phyloP scores from a whole-genome alignment of 2,329 filamentous ascomycete genomes.

The Akanthomyces dipterigenus region DNA sequence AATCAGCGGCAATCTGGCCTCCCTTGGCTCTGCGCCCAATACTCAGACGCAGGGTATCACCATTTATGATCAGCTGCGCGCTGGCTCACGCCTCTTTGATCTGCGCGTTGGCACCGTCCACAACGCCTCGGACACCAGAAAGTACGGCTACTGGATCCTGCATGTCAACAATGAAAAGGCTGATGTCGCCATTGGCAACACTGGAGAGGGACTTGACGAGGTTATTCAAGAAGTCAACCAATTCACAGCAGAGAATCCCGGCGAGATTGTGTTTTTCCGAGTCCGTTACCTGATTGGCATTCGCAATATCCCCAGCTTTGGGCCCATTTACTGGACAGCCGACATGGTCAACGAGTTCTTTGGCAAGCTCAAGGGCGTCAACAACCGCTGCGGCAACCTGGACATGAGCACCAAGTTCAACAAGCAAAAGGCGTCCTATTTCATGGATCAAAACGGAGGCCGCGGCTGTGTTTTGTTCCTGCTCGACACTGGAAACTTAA shows the following conservation, averaged over 20 bases:
- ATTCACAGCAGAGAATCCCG: slow-evolving; percentile 36
- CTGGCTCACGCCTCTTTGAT: slow-evolving; percentile 42
- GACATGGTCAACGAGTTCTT: slow-evolving; percentile 37
- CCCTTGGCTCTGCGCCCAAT: slow-evolving; percentile 32
- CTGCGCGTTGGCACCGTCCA: slow-evolving; percentile 33
- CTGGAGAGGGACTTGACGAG: slow-evolving; percentile 36
- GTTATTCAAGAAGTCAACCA: slow-evolving; percentile 37
- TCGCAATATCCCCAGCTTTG: slow-evolving; percentile 25
- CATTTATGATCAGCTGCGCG: slow-evolving; percentile 37
- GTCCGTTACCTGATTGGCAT: slow-evolving; percentile 36
- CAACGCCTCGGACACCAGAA: slow-evolving; percentile 9
- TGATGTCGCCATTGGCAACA: slow-evolving; percentile 34
- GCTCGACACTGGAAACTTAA: slow-evolving; percentile 19
- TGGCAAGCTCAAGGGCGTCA: slow-evolving; percentile 31
- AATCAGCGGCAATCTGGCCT: slow-evolving; percentile 28
- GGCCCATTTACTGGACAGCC: slow-evolving; percentile 28
- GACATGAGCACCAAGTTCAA: slow-evolving; percentile 19
- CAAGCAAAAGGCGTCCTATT: slow-evolving; percentile 20
- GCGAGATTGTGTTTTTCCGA: slow-evolving; percentile 40
- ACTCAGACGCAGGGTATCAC: slow-evolving; percentile 39
- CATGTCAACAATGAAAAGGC: slow-evolving; percentile 31
- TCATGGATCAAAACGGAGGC: slow-evolving; percentile 27
- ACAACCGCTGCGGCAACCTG: slow-evolving; percentile 31
- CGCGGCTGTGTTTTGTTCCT: slow-evolving; percentile 28
- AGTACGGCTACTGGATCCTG: slow-evolving; percentile 32